Evolutionary conservation across 768 basidiomycete species (phyloP), one percentile per base, ranked within the genome.

Genomic region (Pleurotus salmoneostramineus): DNA sequence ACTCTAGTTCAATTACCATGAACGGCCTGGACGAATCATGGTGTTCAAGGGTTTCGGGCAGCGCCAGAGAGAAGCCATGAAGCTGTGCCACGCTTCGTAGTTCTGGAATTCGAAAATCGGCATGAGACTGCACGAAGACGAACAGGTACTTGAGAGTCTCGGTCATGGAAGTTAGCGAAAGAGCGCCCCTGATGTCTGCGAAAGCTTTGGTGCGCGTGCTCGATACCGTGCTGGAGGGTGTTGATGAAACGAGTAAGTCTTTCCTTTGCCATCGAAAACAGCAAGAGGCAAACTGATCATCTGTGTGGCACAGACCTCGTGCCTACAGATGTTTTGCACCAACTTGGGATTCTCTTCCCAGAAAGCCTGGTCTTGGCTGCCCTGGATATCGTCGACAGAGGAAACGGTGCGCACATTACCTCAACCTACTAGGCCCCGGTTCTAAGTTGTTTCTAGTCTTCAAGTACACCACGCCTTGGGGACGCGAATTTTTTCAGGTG

Each of bases 101-200:
- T 68, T 95, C 93, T 35, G 94, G 93, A 10, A 95, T 69, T 27
- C 95, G 79, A 67, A 96, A 96, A 36, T 91, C 87, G 36, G 81
- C 76, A 68, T 96, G 92, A 4, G 78, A 81, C 69, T 91, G 91
- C 2, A 92, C 91, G 71, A 94, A 91, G 45, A 88, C 79, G 54
- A 95, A 72, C 56, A 94, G 78, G 68, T 74, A 80, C 57, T 57
- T 65, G 5, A 62, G 62, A 31, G 68, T 66, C 73, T 76, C 75
- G 11, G 21, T 34, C n/a, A 15, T 51, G 32, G 33, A 45, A 17
- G 44, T 42, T 42, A 3, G n/a, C 3, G 10, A 42, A n/a, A 42
- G 8, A n/a, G 40, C 8, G 40, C 40, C 40, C n/a, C 40, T 42
- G 8, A 45, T 45, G 44, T 11, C 44, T 17, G 14, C 12, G 6